phyloP scores from a whole-genome alignment of 192 early-diverging fungal species.

The Tieghemiomyces parasiticus region DNA sequence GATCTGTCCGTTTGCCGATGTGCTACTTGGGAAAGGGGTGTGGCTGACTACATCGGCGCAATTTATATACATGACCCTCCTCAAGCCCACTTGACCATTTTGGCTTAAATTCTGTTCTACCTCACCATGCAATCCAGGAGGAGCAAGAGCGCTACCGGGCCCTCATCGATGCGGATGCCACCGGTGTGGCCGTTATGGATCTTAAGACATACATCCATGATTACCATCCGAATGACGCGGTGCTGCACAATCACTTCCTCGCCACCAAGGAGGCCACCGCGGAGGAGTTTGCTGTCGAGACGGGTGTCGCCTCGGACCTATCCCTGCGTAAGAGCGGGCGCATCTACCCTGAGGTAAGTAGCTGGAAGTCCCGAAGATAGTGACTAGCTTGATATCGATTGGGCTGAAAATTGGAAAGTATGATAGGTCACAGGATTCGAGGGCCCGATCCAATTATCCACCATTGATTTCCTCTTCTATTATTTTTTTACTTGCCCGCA shows the following conservation, averaged over 20 bases:
- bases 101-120: too few species aligned
- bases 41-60: slow-evolving; percentile 8
- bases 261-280: slow-evolving; percentile 35
- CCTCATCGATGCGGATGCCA: not conserved
- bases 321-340: too few species aligned
- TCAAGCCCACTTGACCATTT: too few species aligned
- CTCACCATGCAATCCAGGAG: too few species aligned
- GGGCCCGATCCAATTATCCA: not conserved
- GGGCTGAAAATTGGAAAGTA: not conserved
- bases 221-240: slow-evolving; percentile 21
- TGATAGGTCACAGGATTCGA: not conserved
- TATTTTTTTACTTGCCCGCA: too few species aligned
- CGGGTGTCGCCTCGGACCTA: too few species aligned
- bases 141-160: not conserved
- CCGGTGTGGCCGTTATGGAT: slow-evolving; percentile 20
- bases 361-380: not conserved
- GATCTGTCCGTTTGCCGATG: not conserved
- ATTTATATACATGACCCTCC: not conserved
- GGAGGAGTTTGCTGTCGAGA: slow-evolving; percentile 17
- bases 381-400: slow-evolving; percentile 14
- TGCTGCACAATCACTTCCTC: slow-evolving; percentile 27
- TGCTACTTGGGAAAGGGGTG: slow-evolving; percentile 16
- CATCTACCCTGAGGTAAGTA: not conserved
- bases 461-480: not conserved
- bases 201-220: slow-evolving; percentile 24